Percentiles rank a stretch among this genome's conserved stretches.
phyloP scores from a whole-genome alignment of 1,284 basidiomycete species.

The Schizopora paradoxa region DNA sequence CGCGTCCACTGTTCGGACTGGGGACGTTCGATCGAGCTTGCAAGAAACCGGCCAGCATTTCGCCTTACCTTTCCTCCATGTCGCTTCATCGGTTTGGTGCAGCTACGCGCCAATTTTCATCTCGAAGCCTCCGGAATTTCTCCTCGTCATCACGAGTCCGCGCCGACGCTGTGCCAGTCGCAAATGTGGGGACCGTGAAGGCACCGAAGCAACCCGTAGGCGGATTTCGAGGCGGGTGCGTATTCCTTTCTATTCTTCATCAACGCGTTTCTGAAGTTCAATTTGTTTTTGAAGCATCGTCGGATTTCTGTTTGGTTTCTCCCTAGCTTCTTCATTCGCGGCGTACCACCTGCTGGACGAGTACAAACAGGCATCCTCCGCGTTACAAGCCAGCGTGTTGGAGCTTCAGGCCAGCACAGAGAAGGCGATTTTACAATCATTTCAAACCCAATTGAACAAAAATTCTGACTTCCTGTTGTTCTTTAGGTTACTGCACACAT shows the following conservation, averaged over 20 bases:
- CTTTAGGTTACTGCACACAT: conserved; percentile 78
- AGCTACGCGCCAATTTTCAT: conserved; percentile 5
- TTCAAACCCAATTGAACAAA: not conserved
- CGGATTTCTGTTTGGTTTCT: conserved; percentile 88
- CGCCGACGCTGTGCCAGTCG: conserved; percentile 40
- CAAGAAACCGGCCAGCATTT: conserved; percentile 3
- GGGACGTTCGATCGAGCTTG: too few relatives aligned
- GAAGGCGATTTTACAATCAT: conserved; percentile 45
- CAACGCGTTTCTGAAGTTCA: not conserved
- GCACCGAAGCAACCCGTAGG: conserved; percentile 75
- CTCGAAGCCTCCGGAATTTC: too few relatives aligned
- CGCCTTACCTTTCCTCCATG: not conserved
- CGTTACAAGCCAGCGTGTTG: conserved; percentile 81
- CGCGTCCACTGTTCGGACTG: too few relatives aligned
- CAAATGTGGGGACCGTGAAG: conserved; percentile 52
- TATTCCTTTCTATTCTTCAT: conserved; percentile 14
- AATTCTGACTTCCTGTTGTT: not conserved
- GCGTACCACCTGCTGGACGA: conserved; percentile 87
- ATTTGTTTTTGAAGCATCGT: conserved; percentile 52
- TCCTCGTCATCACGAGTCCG: conserved; percentile 36
- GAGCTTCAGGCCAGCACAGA: conserved; percentile 81
- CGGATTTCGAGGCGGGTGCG: conserved; percentile 81
- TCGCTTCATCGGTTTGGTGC: not conserved
- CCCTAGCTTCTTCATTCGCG: conserved; percentile 76
- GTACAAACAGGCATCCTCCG: conserved; percentile 80